A percentile compares a stretch with the other conserved stretches of the same genome.
phyloP scores from a whole-genome alignment of 2,329 filamentous ascomycete species.

The Clonostachys rosea region DNA sequence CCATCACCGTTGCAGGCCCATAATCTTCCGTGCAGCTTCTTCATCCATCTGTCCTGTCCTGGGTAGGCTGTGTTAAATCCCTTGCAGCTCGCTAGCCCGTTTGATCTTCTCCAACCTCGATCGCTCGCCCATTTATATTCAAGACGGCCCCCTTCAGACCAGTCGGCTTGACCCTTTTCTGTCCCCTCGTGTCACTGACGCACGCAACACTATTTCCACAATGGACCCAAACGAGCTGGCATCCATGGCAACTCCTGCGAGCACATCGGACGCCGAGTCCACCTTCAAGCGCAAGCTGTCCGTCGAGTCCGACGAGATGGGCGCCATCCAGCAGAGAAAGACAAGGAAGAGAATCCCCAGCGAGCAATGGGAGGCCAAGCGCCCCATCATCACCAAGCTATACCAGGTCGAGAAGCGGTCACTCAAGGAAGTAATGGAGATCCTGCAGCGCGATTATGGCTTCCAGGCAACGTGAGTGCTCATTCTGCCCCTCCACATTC shows the following conservation, averaged over 20 bases:
- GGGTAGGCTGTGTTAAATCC: too few species aligned
- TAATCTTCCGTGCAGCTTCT: too few species aligned
- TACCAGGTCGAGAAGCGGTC: slow-evolving; percentile 34
- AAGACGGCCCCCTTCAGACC: too few species aligned
- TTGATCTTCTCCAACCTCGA: too few species aligned
- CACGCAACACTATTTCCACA: too few species aligned
- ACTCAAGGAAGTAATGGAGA: slow-evolving; percentile 32
- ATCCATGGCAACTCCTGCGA: neutral
- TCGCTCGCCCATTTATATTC: too few species aligned
- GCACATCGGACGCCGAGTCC: neutral
- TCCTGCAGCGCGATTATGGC: slow-evolving; percentile 27
- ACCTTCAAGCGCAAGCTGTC: slow-evolving; percentile 12
- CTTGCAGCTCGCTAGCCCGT: too few species aligned
- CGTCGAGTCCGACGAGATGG: slow-evolving; percentile 19
- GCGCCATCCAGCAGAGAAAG: slow-evolving; percentile 4
- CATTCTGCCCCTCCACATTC: neutral
- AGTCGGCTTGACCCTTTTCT: too few species aligned
- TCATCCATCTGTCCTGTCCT: too few species aligned
- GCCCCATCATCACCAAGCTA: slow-evolving; percentile 26
- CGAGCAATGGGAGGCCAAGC: slow-evolving; percentile 24
- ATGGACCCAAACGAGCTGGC: too few species aligned
- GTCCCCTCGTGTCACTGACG: too few species aligned
- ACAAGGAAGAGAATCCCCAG: slow-evolving; percentile 23
- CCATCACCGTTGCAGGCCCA: too few species aligned
- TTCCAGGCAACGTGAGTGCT: slow-evolving; percentile 31